Percentiles rank a stretch among this genome's conserved stretches.
phyloP scores from a whole-genome alignment of 2,329 filamentous ascomycete species.

The Teratosphaeria viscida region DNA sequence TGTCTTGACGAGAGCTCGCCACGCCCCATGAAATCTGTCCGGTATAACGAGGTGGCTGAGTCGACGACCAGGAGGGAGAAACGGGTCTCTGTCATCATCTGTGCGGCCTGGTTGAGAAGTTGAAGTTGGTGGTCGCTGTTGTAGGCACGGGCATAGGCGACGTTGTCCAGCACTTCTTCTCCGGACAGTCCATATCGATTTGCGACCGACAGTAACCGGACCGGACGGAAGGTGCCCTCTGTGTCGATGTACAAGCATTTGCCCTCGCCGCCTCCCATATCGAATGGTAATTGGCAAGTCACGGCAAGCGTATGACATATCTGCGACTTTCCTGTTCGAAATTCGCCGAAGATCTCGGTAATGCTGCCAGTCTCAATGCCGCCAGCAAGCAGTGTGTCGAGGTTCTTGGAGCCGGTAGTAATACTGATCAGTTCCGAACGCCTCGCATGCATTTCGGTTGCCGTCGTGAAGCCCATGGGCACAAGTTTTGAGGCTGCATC shows the following conservation, averaged over 20 bases:
- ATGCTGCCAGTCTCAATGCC: constrained; percentile 96
- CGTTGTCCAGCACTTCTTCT: constrained; percentile 95
- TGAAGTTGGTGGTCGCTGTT: constrained; percentile 97
- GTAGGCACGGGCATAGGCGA: constrained; percentile 94
- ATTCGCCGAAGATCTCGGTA: constrained; percentile 96
- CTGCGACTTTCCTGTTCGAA: constrained; percentile 95
- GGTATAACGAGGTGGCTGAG: constrained; percentile 87
- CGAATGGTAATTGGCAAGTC: constrained; percentile 93
- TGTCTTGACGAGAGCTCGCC: constrained; percentile 93
- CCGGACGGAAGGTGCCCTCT: constrained; percentile 88
- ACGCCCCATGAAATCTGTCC: constrained; percentile 93
- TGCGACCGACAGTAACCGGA: constrained; percentile 80
- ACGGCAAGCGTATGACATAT: constrained; percentile 98
- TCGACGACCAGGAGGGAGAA: constrained; percentile 95
- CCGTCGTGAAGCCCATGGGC: constrained; percentile 97
- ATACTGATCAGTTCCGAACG: constrained; percentile 96
- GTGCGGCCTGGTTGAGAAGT: constrained; percentile 83
- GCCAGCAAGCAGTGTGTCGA: constrained; percentile 88
- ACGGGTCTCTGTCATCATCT: constrained; percentile 99
- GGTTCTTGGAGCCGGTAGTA: constrained; percentile 92
- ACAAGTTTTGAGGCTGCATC: constrained; percentile 78
- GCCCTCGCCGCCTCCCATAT: constrained; percentile 97
- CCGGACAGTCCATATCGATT: constrained; percentile 90
- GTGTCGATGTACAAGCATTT: constrained; percentile 99
- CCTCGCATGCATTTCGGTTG: constrained; percentile 96